Conservation (phyloP, 345 rosid genomes). For the Eucalyptus decipiens region DNA sequence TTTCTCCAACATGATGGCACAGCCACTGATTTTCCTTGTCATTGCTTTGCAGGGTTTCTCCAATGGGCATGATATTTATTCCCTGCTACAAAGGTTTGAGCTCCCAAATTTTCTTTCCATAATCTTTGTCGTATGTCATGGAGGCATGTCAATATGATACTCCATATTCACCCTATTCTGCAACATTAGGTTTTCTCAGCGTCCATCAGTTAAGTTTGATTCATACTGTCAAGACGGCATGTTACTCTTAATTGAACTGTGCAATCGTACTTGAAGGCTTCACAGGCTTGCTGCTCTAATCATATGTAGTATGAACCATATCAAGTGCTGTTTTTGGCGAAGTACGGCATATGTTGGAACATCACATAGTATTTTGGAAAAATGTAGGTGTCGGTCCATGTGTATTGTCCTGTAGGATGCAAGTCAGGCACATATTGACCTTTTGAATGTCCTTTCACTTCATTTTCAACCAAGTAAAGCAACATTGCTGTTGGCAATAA, state of each 20-base stretch:
- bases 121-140: neutral
- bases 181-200: neutral
- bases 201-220: neutral
- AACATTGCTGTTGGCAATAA: neutral
- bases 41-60: constrained; percentile 55
- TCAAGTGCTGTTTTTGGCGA: neutral
- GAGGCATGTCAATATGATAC: neutral
- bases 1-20: neutral
- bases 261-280: neutral
- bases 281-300: neutral
- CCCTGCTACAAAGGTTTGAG: constrained; percentile 89
- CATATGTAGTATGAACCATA: neutral
- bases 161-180: neutral
- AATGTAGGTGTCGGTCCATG: neutral
- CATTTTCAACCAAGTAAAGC: neutral
- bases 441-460: neutral
- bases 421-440: neutral
- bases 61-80: constrained; percentile 97
- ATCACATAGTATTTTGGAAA: neutral
- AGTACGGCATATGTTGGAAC: neutral
- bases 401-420: neutral
- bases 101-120: neutral
- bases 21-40: neutral
- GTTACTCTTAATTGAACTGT: neutral
- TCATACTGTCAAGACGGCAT: neutral